Evolutionary conservation across 2,329 filamentous ascomycete genomes (phyloP), one percentile per base, ranked within the genome.

Genomic region (Blastomyces parvus): DNA sequence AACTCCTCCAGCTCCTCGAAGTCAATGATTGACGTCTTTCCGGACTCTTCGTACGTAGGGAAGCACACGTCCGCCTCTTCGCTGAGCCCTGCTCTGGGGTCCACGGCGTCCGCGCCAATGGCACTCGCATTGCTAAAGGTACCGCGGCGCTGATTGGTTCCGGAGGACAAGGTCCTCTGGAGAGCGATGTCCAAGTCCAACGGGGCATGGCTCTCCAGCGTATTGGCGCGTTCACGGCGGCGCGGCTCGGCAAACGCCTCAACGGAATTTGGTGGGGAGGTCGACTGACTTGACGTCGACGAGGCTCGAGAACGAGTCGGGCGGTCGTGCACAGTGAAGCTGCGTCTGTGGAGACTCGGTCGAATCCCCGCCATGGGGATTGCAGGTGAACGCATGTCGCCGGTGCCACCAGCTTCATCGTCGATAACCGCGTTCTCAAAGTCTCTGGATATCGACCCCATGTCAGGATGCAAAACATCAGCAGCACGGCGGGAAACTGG

Each of bases 1-100:
- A 97, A 97, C 69, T 91, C 90, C 74, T 99, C 93, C 40, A 99
- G 82, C 68, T 92, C 92, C 71, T 97, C 92, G 70, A 93, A 97
- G 74, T 97, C 92, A 66, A 88, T 87, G 69, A 91, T 91, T 64
- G 89, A 87, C 2, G 93, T 86, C 70, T 90, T 88, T 66, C 89
- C 86, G n/a, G 87, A 84, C 64, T 89, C 86, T 53, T 89, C 86
- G 66, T 86, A 84, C n/a, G 87, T 83, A 2, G 90, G 90, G 68
- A 95, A 96, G 79, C 91, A 96, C 1, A 96, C 89, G 71, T 96
- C 91, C 66, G 92, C 90, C 71, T 94, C 90, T n/a, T 77, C 74
- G 7, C 70, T 68, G 4, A 73, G 70, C 52, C 74, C 73, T 46
- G 74, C 64, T 58, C 72, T 69, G 33, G 71, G 66, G 66, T 77